Evolutionary conservation across 495 filamentous ascomycete species (phyloP), one percentile per base, ranked within the genome.

Genomic region (Zalerion maritima): DNA sequence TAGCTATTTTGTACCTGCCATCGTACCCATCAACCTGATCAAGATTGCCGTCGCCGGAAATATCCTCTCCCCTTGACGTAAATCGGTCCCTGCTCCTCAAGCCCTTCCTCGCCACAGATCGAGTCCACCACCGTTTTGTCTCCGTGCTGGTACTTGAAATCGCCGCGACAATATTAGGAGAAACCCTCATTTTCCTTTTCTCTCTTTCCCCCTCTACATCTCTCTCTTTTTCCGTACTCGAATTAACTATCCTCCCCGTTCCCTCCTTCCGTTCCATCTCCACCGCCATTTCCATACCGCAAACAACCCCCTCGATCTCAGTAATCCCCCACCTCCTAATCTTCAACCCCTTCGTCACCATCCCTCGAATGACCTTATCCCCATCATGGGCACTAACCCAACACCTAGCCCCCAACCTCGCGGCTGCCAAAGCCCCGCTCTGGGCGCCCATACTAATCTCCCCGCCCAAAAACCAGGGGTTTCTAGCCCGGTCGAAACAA

Each of bases 301-400:
- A n/a, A n/a, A 49, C 14, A 4, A 34, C 40, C 4, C 26, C 26
- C 37, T 56, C 50, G 4, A 74, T 59, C 22, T 71, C 65, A 4
- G 66, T 52, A 2, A 40, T 27, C 1, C 38, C 34, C 41, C 50
- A 70, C 20, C 54, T 58, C 26, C 49, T 44, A 7, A 55, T 69
- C 32, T 52, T 55, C 1, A 71, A 46, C 38, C 63, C 52, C 18
- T 44, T 46, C 13, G 62, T 67, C 1, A 54, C 59, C 6, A 73
- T 14, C 1, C 75, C 75, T 2, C 45, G 54, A 22, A 64, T 61
- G 12, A 66, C 52, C 39, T 78, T 81, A 11, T 67, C 67, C 9
- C 67, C 73, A 38, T 79, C 74, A 33, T 81, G 76, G 1, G 76
- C 69, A 31, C 64, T 59, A 14, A 80, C 62, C 76, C 76, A 80